Conservation (phyloP, 2,329 filamentous ascomycete genomes). For the Phialophora expanda region DNA sequence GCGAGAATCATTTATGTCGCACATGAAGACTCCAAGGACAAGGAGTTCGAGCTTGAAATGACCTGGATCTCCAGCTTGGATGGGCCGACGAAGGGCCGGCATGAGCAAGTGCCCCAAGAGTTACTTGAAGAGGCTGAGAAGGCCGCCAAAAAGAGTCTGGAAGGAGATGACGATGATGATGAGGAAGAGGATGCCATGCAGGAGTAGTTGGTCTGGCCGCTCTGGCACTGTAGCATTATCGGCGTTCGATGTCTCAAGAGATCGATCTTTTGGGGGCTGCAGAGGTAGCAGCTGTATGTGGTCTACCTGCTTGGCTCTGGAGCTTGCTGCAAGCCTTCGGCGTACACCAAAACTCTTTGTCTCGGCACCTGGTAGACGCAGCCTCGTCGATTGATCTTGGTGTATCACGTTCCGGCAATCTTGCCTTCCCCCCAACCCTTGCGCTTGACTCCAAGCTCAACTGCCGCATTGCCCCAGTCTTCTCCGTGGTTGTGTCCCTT, state of each 20-base stretch:
- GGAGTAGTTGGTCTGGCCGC: slow-evolving; percentile 61
- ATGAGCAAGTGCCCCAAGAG: slow-evolving; percentile 91
- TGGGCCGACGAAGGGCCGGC: slow-evolving; percentile 88
- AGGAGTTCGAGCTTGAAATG: slow-evolving; percentile 99
- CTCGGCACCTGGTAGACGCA: not conserved
- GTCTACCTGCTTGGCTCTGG: slow-evolving; percentile 4
- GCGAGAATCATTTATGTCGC: slow-evolving; percentile 96
- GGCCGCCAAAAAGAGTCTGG: slow-evolving; percentile 86
- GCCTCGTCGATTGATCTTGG: not conserved
- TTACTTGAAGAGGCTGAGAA: slow-evolving; percentile 89
- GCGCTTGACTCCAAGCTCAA: slow-evolving; percentile 90
- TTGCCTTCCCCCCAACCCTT: slow-evolving; percentile 78
- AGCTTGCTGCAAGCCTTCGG: not conserved
- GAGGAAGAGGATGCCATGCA: slow-evolving; percentile 86
- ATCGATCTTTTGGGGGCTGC: slow-evolving; percentile 8
- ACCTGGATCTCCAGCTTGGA: slow-evolving; percentile 89
- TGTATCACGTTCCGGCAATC: slow-evolving; percentile 48
- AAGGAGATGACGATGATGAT: slow-evolving; percentile 82
- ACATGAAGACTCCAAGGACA: slow-evolving; percentile 99
- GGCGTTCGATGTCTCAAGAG: slow-evolving; percentile 27
- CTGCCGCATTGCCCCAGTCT: slow-evolving; percentile 93
- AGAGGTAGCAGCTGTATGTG: slow-evolving; percentile 5
- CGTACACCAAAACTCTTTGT: not conserved
- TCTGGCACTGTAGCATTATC: slow-evolving; percentile 33
- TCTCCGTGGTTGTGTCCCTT: slow-evolving; percentile 88